phyloP scores from a whole-genome alignment of 371 early-diverging fungal species.

The Massospora cicadina region DNA sequence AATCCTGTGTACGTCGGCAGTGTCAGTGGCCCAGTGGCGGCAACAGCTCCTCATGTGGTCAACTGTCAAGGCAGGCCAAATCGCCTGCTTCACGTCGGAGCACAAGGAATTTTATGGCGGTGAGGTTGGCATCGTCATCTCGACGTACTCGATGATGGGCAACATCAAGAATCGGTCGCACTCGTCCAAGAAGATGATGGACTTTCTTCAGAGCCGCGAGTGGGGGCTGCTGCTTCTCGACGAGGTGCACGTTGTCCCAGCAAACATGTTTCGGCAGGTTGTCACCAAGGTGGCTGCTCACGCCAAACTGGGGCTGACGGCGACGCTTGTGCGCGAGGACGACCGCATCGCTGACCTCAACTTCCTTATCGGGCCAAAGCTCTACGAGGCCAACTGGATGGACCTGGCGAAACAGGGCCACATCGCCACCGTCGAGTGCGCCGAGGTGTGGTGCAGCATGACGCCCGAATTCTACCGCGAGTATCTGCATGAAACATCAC shows the following conservation, averaged over 20 bases:
- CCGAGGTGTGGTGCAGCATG: constrained; percentile 99
- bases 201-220: constrained; percentile 76
- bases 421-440: constrained; percentile 98
- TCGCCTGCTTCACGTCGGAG: constrained; percentile 95
- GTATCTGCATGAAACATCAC: constrained; percentile 56
- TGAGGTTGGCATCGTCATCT: constrained; percentile 84
- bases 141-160: constrained; percentile 98
- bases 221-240: constrained; percentile 98
- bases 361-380: constrained; percentile 98
- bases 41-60: constrained; percentile 94
- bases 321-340: constrained; percentile 98
- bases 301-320: constrained; percentile 97
- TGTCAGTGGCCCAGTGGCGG: constrained; percentile 99
- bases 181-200: constrained; percentile 95
- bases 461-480: constrained; percentile 95
- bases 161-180: constrained; percentile 88
- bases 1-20: constrained; percentile 95
- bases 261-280: constrained; percentile 96
- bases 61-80: constrained; percentile 75
- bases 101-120: constrained; percentile 78
- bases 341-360: constrained; percentile 98
- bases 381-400: constrained; percentile 99
- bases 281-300: constrained; percentile 91
- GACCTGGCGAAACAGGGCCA: constrained; percentile 94
- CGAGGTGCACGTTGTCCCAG: constrained; percentile 99